Evolutionary conservation across 2,329 filamentous ascomycete species (phyloP).

Genomic region (Penicillium sp.): DNA sequence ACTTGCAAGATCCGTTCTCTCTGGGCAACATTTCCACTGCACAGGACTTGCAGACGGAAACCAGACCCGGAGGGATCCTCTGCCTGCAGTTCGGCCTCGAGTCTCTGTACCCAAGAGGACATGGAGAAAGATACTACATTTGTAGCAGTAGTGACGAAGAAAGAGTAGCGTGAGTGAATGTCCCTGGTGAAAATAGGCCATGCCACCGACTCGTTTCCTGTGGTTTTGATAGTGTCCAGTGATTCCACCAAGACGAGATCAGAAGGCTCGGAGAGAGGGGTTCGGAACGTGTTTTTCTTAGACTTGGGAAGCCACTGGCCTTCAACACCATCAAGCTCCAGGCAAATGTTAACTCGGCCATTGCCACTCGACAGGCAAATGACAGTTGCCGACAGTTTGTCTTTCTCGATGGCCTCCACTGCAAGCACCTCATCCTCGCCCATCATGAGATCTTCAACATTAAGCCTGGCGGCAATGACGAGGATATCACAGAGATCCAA

Average conservation of each 20-base stretch:
- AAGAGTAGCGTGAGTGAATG: slow-evolving; percentile 55
- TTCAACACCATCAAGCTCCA: slow-evolving; percentile 62
- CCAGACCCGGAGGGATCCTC: slow-evolving; percentile 53
- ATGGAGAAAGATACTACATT: slow-evolving; percentile 59
- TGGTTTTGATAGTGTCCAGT: slow-evolving; percentile 39
- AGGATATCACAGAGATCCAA: slow-evolving; percentile 62
- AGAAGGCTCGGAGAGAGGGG: slow-evolving; percentile 42
- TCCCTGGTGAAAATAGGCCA: slow-evolving; percentile 60
- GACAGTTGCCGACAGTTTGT: slow-evolving; percentile 56
- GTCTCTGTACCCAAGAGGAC: slow-evolving; percentile 55
- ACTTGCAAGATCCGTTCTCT: slow-evolving; percentile 51
- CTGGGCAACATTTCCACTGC: slow-evolving; percentile 51
- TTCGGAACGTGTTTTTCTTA: slow-evolving; percentile 41
- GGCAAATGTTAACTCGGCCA: slow-evolving; percentile 58
- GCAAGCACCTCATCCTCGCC: slow-evolving; percentile 51
- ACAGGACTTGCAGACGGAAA: slow-evolving; percentile 58
- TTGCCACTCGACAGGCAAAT: slow-evolving; percentile 59
- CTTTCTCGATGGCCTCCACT: slow-evolving; percentile 45
- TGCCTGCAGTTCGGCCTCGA: slow-evolving; percentile 58
- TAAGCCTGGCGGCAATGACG: slow-evolving; percentile 54
- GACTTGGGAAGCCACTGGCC: slow-evolving; percentile 62
- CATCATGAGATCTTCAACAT: slow-evolving; percentile 53
- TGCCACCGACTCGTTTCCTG: slow-evolving; percentile 23
- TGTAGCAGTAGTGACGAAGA: slow-evolving; percentile 58
- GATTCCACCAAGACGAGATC: slow-evolving; percentile 48